Base-by-base conservation (phyloP, 257 asterid genomes). In the Eucommia ulmoides region DNA sequence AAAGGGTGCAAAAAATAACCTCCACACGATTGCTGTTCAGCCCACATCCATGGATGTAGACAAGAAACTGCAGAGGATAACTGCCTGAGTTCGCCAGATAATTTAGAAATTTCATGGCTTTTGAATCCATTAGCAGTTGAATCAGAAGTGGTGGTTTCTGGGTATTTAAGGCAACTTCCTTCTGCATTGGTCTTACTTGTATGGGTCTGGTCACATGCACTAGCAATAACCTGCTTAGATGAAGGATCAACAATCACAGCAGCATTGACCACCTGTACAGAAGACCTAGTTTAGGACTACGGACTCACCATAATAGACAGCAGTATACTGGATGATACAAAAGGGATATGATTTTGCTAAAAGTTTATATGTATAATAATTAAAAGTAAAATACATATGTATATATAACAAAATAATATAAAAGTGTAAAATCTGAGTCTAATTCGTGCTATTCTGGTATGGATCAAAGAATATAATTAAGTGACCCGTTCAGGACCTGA, bases 171-270 rank as follows among this genome's bases (percentile, higher is more conserved):
- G 60, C 57, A 45, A 24, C 60, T 47, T 29, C 60, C 44, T 51
- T 63, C 72, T 50, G 12, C 51, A 52, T 50, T 62, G 57, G 63
- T 56, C 50, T 51, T 51, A 2, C 52, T 42, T 24, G 67, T 41
- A 22, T 53, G 47, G 48, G 72, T 85, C 38, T 79, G 71, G 52
- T 91, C 99, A 38, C 75, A 45, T 49, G 96, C 79, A 62, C 83
- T 79, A 50, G 96, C 81, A 65, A 86, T 79, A 45, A 83, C 72
- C 51, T 77, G 72, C 49, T 72, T 66, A 2, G 75, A 70, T 67
- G 82, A 76, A 64, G 99, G 94, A 65, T 91, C 89, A 64, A 91
- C 96, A 41, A 91, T 83, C 55, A 91, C 75, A 65, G 93, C 94
- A 65, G 89, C 93, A 77, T 91, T 89, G 44, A 83, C 83, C 67